A percentile compares a stretch with the other conserved stretches of the same genome.
Conservation (phyloP, 345 rosid genomes). For the Brassica incana region DNA sequence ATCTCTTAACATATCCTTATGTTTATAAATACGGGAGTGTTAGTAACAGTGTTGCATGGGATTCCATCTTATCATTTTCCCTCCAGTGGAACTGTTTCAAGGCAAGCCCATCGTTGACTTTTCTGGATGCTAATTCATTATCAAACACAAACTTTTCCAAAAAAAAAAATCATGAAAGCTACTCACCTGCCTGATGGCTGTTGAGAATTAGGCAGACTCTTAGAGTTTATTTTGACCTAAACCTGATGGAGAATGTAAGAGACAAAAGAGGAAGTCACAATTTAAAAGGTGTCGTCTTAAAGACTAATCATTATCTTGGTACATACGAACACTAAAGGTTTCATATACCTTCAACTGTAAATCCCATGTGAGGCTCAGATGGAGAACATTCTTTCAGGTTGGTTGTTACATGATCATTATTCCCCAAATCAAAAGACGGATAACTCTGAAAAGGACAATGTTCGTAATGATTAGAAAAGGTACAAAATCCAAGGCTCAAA, state of each 20-base stretch:
- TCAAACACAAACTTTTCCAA: background rate
- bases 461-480: background rate
- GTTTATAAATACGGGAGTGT: background rate
- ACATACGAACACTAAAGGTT: background rate
- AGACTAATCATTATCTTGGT: background rate
- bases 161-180: conserved; percentile 2
- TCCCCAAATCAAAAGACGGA: conserved; percentile 73
- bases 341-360: conserved; percentile 75
- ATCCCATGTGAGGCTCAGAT: conserved; percentile 73
- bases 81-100: background rate
- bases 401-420: conserved; percentile 54
- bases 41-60: background rate
- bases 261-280: conserved; percentile 9
- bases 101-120: background rate
- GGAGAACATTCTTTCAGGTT: conserved; percentile 40
- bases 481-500: conserved; percentile 10
- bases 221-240: conserved; percentile 63
- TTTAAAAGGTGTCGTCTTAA: background rate
- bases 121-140: background rate
- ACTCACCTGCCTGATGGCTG: conserved; percentile 54
- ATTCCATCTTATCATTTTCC: background rate
- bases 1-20: background rate
- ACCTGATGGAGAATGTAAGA: conserved; percentile 47
- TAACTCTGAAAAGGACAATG: conserved; percentile 43
- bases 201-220: conserved; percentile 67